A percentile compares a stretch with the other conserved stretches of the same genome.
Conservation (phyloP, 1,284 basidiomycete species). For the Xanthoconium separans region DNA sequence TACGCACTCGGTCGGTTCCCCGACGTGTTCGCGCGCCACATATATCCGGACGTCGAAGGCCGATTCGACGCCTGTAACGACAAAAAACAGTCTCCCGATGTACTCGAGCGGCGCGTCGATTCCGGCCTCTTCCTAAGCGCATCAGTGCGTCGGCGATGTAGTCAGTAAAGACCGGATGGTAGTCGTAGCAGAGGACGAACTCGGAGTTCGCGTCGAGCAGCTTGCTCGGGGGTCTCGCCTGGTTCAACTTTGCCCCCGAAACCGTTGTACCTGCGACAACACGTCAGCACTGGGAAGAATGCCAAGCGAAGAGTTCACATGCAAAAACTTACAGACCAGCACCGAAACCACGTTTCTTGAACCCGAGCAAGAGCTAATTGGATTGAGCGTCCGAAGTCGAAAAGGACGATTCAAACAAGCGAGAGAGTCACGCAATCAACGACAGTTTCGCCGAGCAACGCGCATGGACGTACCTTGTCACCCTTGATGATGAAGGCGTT, state of each 20-base stretch:
- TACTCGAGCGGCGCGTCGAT: constrained; percentile 59
- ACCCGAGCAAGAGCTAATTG: constrained; percentile 45
- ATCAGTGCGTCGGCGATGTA: too few species aligned
- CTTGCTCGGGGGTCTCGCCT: constrained; percentile 40
- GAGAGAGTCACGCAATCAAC: background rate
- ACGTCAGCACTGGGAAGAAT: background rate
- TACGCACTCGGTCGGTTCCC: constrained; percentile 59
- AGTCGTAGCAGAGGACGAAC: constrained; percentile 19
- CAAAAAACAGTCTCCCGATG: constrained; percentile 62
- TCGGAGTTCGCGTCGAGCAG: constrained; percentile 44
- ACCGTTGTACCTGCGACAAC: constrained; percentile 43
- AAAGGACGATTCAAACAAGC: too few species aligned
- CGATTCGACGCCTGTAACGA: constrained; percentile 47
- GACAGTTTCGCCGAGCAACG: background rate
- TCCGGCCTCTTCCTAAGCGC: constrained; percentile 72
- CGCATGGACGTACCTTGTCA: constrained; percentile 20
- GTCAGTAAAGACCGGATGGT: background rate
- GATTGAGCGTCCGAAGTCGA: too few species aligned
- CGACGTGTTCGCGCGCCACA: constrained; percentile 51
- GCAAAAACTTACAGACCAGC: constrained; percentile 36
- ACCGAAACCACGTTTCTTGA: constrained; percentile 50
- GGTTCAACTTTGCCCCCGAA: constrained; percentile 50
- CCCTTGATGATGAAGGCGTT: constrained; percentile 37
- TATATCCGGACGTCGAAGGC: constrained; percentile 71
- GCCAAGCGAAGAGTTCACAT: background rate